Conservation (phyloP, 768 basidiomycete species). For the Leucocoprinus sp. region DNA sequence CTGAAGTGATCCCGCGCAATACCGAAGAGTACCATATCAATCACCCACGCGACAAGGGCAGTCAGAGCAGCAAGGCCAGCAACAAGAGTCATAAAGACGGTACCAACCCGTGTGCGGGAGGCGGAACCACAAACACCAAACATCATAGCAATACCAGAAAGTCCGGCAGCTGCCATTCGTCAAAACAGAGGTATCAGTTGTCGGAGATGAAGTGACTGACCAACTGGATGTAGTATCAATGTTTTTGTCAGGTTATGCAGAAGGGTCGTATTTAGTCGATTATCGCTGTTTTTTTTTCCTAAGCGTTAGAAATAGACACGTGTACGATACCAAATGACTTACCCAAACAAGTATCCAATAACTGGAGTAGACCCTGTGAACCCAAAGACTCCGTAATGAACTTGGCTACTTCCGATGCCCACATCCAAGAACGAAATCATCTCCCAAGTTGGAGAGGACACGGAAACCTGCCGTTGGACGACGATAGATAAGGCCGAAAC, state of each 20-base stretch:
- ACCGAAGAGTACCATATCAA: slow-evolving; percentile 78
- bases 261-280: slow-evolving; percentile 38
- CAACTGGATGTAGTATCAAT: slow-evolving; percentile 77
- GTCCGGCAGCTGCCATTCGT: slow-evolving; percentile 42
- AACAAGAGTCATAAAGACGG: slow-evolving; percentile 68
- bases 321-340: slow-evolving; percentile 16
- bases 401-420: slow-evolving; percentile 24
- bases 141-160: slow-evolving; percentile 56
- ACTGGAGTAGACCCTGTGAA: slow-evolving; percentile 46
- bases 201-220: slow-evolving; percentile 26
- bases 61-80: slow-evolving; percentile 58
- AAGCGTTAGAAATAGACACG: background rate
- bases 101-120: slow-evolving; percentile 58
- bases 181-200: slow-evolving; percentile 1
- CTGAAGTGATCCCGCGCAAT: slow-evolving; percentile 54
- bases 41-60: slow-evolving; percentile 61
- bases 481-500: background rate
- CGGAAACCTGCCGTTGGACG: slow-evolving; percentile 41
- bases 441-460: slow-evolving; percentile 71
- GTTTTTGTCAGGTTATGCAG: slow-evolving; percentile 65
- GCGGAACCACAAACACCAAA: slow-evolving; percentile 58
- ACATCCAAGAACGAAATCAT: slow-evolving; percentile 60
- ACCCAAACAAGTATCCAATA: slow-evolving; percentile 58
- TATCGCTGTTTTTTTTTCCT: slow-evolving; percentile 23
- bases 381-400: slow-evolving; percentile 70